Conservation (phyloP, 176 grass and related monocot species). For the Musa itinerans region DNA sequence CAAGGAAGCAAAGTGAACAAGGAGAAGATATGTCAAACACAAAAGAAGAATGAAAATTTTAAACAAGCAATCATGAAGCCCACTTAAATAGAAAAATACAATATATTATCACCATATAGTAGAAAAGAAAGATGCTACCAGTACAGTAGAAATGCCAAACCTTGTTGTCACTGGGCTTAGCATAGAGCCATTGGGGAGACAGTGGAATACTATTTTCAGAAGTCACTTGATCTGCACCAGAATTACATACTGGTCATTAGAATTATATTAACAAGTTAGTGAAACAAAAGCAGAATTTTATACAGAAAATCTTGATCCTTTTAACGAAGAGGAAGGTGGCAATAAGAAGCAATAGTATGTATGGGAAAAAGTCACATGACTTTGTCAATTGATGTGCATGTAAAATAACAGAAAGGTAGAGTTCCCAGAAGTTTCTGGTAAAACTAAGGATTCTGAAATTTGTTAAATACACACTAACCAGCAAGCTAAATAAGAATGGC, state of each 20-base stretch:
- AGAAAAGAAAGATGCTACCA: neutral
- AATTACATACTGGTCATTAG: neutral
- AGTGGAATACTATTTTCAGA: constrained; percentile 82
- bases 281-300: neutral
- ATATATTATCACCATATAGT: neutral
- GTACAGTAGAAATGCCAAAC: constrained; percentile 22
- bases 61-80: neutral
- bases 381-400: no score
- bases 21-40: no score
- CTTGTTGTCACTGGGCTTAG: constrained; percentile 79
- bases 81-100: neutral
- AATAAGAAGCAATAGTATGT: no score
- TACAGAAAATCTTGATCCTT: neutral
- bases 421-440: no score
- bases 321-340: no score
- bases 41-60: neutral
- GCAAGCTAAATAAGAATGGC: no score
- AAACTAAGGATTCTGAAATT: no score
- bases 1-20: no score
- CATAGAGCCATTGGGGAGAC: constrained; percentile 95
- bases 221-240: constrained; percentile 59
- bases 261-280: neutral
- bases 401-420: no score
- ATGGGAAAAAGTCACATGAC: no score
- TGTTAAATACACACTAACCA: no score